Base-by-base conservation (phyloP, 495 filamentous ascomycete genomes). In the Aspergillus funiculosus region DNA sequence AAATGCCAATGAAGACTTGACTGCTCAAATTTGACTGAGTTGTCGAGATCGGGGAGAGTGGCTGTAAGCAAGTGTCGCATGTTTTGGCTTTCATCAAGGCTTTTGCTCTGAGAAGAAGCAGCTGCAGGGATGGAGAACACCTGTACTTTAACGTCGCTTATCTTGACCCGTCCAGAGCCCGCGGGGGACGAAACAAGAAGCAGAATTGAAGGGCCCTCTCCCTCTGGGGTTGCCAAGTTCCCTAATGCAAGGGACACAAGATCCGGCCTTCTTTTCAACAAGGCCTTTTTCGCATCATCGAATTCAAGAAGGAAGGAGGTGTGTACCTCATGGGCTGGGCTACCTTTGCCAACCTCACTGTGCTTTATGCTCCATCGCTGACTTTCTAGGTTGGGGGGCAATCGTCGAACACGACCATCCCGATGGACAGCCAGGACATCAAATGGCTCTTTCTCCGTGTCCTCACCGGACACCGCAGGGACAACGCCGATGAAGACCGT, bases 391-490 rank as follows among this genome's bases (percentile, higher is more conserved):
- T 71, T 64, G 0, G 68, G 53, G 6, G 70, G 59, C 36, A 74
- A 50, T 28, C 69, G 56, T 22, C 71, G 63, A 22, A 71, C 55
- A 24, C 57, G 61, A 11, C 74, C 66, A 50, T 73, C 63, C 37
- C 67, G 44, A 41, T 78, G 71, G n/a, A 76, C 66, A 15, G 64
- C 60, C 3, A 77, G 34, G n/a, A 77, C 55, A 43, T 74, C 66
- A 15, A 71, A 69, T 1, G 60, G 40, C 6, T 61, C 56, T 0
- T 53, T 51, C 14, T 64, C 52, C 6, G 47, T 50, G 5, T 63
- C 54, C 9, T 54, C 50, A 3, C 38, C 10, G 22, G 53, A 13
- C 52, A n/a, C n/a, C n/a, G n/a, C 62, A 11, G 61, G 63, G 17
- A 61, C 62, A 34, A 73, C 65, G 7, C 63, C 72, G 4, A 77